Evolutionary conservation across 2,329 filamentous ascomycete species (phyloP).

Genomic region (Cercospora zeae-maydis): DNA sequence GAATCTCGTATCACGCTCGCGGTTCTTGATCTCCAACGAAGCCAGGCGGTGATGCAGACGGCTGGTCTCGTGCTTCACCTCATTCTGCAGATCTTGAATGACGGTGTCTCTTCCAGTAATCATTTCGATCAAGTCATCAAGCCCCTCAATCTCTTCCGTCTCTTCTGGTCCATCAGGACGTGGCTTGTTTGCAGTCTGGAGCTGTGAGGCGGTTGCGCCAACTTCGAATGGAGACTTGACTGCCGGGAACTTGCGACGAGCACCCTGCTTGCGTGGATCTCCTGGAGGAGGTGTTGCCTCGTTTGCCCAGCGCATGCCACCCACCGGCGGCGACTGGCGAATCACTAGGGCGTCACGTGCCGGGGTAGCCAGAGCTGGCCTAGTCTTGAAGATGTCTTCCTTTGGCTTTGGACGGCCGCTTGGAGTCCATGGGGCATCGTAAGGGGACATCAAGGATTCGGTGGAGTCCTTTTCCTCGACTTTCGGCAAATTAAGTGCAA

Average conservation of each 20-base stretch:
- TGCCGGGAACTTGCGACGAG: not conserved
- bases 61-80: slow-evolving; percentile 17
- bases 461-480: slow-evolving; percentile 8
- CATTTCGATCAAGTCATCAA: slow-evolving; percentile 17
- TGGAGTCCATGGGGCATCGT: slow-evolving; percentile 15
- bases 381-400: slow-evolving; percentile 19
- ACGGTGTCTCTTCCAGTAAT: slow-evolving; percentile 20
- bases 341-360: slow-evolving; percentile 3
- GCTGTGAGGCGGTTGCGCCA: not conserved
- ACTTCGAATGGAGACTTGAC: not conserved
- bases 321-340: slow-evolving; percentile 15
- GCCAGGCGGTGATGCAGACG: slow-evolving; percentile 25
- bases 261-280: slow-evolving; percentile 13
- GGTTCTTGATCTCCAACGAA: slow-evolving; percentile 12
- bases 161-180: not conserved
- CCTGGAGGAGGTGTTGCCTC: not conserved
- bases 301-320: not conserved
- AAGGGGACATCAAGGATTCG: slow-evolving; percentile 5
- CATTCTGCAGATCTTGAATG: slow-evolving; percentile 18
- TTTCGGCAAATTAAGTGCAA: not conserved
- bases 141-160: not conserved
- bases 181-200: not conserved
- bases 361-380: slow-evolving; percentile 5
- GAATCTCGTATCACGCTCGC: not conserved
- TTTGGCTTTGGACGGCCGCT: slow-evolving; percentile 12